Conservation (phyloP, 352 stramenopile species). For the Phytophthora citrophthora region DNA sequence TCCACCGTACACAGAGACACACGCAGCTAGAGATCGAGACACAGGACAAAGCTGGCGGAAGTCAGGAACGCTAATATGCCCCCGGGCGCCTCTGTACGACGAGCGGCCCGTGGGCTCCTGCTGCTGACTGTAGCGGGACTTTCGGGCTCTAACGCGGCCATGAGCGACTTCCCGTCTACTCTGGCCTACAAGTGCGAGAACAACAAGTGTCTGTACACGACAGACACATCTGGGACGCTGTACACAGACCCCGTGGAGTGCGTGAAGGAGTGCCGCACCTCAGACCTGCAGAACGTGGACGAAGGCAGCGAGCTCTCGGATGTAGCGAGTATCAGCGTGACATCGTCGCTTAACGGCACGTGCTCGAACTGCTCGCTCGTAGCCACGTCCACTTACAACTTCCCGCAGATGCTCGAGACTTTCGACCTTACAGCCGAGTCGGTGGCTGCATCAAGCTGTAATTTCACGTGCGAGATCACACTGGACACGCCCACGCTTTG, state of each 20-base stretch:
- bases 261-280: slow-evolving; percentile 52
- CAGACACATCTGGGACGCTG: slow-evolving; percentile 30
- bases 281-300: slow-evolving; percentile 51
- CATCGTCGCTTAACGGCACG: slow-evolving; percentile 69
- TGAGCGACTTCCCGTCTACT: slow-evolving; percentile 36
- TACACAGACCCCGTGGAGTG: slow-evolving; percentile 59
- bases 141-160: slow-evolving; percentile 1
- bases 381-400: slow-evolving; percentile 67
- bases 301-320: slow-evolving; percentile 59
- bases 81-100: slow-evolving; percentile 13
- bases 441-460: slow-evolving; percentile 43
- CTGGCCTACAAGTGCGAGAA: slow-evolving; percentile 58
- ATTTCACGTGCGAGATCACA: slow-evolving; percentile 56
- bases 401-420: slow-evolving; percentile 70
- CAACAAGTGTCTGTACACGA: slow-evolving; percentile 57
- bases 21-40: slow-evolving; percentile 1
- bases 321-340: slow-evolving; percentile 48
- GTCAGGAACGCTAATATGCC: slow-evolving; percentile 35
- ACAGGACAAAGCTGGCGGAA: slow-evolving; percentile 25
- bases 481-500: slow-evolving; percentile 67
- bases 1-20: slow-evolving; percentile 17
- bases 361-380: slow-evolving; percentile 73
- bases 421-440: slow-evolving; percentile 60
- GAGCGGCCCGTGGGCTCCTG: not conserved
- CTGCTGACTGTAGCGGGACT: not conserved